Base-by-base conservation (phyloP, 2,329 filamentous ascomycete species). In the Decorospora gaudefroyi region DNA sequence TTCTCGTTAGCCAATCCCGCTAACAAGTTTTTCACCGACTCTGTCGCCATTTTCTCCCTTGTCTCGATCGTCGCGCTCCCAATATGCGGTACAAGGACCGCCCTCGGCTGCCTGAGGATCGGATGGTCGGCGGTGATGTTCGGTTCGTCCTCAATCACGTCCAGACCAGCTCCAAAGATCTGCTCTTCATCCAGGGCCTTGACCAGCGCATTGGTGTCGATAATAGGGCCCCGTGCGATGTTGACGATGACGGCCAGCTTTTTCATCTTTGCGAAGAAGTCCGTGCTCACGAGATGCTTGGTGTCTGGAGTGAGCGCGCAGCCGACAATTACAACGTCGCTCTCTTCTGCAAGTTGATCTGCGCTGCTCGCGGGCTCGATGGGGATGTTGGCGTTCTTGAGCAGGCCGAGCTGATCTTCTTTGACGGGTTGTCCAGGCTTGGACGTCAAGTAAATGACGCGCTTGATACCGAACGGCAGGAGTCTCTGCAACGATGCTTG, bases 21-120 rank as follows among this genome's bases (percentile, higher is more conserved):
- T n/a, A 67, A 32, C 57, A 85, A 46, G 54, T 83, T 83, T 42
- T 77, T 72, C 53, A 83, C 57, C 16, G 80, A 78, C 51, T 82
- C 65, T 32, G 78, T 61, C 59, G 82, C 80, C 80, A 83, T 83
- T 38, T 81, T 76, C 56, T 74, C 58, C 32, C 82, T 77, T 4
- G 79, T 82, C 65, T 82, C 79, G 55, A 75, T 76, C 3, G 78
- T 82, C 36, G 73, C 75, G 1, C 78, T 82, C 3, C 80, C 80
- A 53, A 83, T 79, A 56, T 83, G 80, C 31, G 80, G 80, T 38
- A 82, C 63, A 46, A 83, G 59, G 53, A 83, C 78, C 22, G 71
- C 74, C 32, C 77, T 74, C 42, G 71, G 68, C 43, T 79, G 69
- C 26, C 71, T 72, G 33, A 79, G 49, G 21, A 78, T 64, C 0